Evolutionary conservation across 2,329 filamentous ascomycete genomes (phyloP).

Genomic region (Drechslerella dactyloides): DNA sequence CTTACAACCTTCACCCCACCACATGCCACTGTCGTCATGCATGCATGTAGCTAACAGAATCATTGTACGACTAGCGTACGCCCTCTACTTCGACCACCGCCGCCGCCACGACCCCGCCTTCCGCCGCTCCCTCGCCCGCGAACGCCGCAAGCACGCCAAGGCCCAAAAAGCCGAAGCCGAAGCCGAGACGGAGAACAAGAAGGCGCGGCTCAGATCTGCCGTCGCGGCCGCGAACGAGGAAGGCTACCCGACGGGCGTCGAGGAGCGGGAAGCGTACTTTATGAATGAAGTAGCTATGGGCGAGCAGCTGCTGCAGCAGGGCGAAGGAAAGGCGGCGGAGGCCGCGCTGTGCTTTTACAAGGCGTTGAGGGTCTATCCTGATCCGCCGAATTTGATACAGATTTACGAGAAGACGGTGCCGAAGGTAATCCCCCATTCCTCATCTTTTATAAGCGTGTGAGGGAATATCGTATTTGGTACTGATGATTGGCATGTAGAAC

Average conservation of each 20-base stretch:
- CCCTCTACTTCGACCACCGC: constrained; percentile 72
- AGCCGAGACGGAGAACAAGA: constrained; percentile 69
- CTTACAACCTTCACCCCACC: constrained; percentile 3
- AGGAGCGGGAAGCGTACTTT: constrained; percentile 95
- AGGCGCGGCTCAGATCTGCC: constrained; percentile 73
- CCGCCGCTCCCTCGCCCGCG: constrained; percentile 72
- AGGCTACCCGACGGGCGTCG: constrained; percentile 86
- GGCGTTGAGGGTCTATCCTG: constrained; percentile 97
- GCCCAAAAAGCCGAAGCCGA: constrained; percentile 75
- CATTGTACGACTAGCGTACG: constrained; percentile 61
- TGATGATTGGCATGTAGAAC: constrained; percentile 69
- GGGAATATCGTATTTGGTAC: not conserved
- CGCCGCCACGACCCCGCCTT: constrained; percentile 70
- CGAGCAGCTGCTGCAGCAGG: constrained; percentile 78
- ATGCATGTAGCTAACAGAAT: not conserved
- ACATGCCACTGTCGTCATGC: constrained; percentile 6
- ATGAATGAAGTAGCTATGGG: constrained; percentile 92
- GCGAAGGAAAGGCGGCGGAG: constrained; percentile 71
- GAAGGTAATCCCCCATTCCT: constrained; percentile 67
- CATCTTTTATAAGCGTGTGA: not conserved
- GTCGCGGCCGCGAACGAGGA: constrained; percentile 77
- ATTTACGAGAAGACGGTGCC: constrained; percentile 99
- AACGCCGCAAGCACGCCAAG: constrained; percentile 74
- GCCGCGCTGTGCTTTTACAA: constrained; percentile 96
- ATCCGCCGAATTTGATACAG: constrained; percentile 86